Base-by-base conservation (phyloP, 1,284 basidiomycete species). In the Trichosporon sp. region DNA sequence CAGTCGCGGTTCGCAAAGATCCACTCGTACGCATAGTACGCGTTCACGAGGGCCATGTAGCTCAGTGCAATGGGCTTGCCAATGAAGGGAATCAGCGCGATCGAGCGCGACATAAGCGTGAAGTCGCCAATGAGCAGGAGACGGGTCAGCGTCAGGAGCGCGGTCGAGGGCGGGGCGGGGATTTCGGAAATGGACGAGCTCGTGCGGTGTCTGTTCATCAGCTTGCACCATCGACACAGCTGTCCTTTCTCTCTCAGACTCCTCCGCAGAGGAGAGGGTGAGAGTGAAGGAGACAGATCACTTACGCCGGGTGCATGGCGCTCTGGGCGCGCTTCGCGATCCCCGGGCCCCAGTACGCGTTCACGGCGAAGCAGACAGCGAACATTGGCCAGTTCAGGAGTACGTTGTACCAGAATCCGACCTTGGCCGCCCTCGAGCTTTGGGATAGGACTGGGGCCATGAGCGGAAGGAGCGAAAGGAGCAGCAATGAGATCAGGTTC, bases 11-110 rank as follows among this genome's bases (percentile, higher is more conserved):
- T 73, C 0, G 76, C 71, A 67, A 83, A 83, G 35, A 76, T 81
- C 74, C 73, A 84, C 81, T 84, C 83, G 71, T 83, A 85, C 67
- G 77, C 81, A 70, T 84, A 85, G 74, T 80, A 85, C 5, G 80
- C 71, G 70, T 84, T 80, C 63, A 85, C 79, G 43, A 83, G 72
- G 68, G 79, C 80, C 75, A 84, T 81, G 74, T 83, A 84, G 0
- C 67, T 69, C 16, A 83, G 77, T 0, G 76, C 73, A 2, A 78
- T 19, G 16, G 74, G 69, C 37, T 74, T 65, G 0, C 84, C 84
- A 16, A 84, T 19, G 26, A 78, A 48, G 0, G 84, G 84, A 3
- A 84, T 66, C n/a, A 80, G 73, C 14, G 73, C 73, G n/a, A 83
- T 75, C 35, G 80, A 46, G 3, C 79, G 78, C 6, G 80, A 78